These are phyloP conservation scores for Trypanosoma scelopori DNA, from an alignment of 208 protist species.

Conservation along the genomic window DNA sequence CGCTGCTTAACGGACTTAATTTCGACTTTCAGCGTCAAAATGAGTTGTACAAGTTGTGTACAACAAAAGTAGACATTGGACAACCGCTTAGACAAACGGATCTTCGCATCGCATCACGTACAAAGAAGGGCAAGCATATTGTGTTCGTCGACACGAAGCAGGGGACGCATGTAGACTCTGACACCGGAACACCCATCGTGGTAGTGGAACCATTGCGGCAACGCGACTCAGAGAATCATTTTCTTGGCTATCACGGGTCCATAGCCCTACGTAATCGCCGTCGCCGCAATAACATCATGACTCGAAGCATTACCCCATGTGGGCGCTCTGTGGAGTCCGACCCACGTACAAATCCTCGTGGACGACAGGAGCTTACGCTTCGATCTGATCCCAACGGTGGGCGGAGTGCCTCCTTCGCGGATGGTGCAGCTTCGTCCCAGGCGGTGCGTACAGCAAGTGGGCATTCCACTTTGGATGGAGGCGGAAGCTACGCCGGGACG, in stretches of 20 bases:
- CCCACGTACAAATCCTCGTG: conserved; percentile 54
- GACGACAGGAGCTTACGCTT: conserved; percentile 47
- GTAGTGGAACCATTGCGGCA: conserved; percentile 33
- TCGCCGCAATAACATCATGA: conserved; percentile 70
- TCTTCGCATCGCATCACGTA: conserved; percentile 11
- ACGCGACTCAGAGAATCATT: conserved; percentile 43
- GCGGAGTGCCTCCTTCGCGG: conserved; percentile 18
- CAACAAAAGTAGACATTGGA: conserved; percentile 61
- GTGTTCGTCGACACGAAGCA: conserved; percentile 79
- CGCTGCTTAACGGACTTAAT: conserved; percentile 82
- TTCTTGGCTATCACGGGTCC: conserved; percentile 58
- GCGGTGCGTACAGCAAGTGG: conserved; percentile 27
- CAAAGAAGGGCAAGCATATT: conserved; percentile 42
- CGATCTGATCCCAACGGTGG: conserved; percentile 23
- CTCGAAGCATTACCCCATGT: conserved; percentile 69
- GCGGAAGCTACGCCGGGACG: conserved; percentile 5
- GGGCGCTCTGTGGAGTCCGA: conserved; percentile 59
- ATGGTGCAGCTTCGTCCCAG: conserved; percentile 27
- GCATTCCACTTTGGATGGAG: conserved; percentile 21
- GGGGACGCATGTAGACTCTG: conserved; percentile 51
- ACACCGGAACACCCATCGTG: conserved; percentile 48
- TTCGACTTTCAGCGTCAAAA: conserved; percentile 68
- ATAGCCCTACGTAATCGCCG: conserved; percentile 38
- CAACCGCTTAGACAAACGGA: conserved; percentile 14
- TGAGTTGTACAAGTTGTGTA: conserved; percentile 66